Evolutionary conservation across 768 basidiomycete genomes (phyloP).

Genomic region (Trametes gibbosa): DNA sequence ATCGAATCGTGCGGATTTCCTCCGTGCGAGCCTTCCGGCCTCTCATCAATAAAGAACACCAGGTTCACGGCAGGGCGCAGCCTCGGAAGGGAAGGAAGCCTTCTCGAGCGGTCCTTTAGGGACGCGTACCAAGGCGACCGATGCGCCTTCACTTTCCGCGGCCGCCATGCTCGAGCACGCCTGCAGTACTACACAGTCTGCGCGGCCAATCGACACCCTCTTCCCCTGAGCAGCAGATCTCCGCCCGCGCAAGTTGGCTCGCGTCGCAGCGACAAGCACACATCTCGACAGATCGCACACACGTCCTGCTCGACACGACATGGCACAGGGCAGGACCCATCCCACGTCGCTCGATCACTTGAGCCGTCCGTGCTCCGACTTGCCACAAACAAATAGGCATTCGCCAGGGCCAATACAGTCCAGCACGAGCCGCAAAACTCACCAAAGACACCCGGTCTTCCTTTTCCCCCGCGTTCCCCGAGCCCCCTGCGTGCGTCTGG

Average conservation of each 20-base stretch:
- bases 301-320: background rate
- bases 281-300: constrained; percentile 1
- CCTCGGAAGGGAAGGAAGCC: background rate
- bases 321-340: background rate
- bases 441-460: constrained; percentile 24
- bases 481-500: constrained; percentile 5
- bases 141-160: background rate
- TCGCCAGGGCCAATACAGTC: background rate
- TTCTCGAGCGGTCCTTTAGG: background rate
- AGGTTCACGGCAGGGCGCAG: background rate
- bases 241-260: background rate
- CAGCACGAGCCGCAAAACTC: constrained; percentile 10
- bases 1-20: background rate
- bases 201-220: background rate
- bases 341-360: constrained; percentile 1
- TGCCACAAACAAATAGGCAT: background rate
- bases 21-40: background rate
- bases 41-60: background rate
- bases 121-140: constrained; percentile 13
- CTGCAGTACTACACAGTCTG: background rate
- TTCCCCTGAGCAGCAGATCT: background rate
- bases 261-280: background rate
- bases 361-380: background rate
- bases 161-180: background rate
- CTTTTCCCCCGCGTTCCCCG: constrained; percentile 14